These are phyloP conservation scores for Musa acuminata DNA, from an alignment of 176 grass and related monocot genomes.

Conservation along the genomic window DNA sequence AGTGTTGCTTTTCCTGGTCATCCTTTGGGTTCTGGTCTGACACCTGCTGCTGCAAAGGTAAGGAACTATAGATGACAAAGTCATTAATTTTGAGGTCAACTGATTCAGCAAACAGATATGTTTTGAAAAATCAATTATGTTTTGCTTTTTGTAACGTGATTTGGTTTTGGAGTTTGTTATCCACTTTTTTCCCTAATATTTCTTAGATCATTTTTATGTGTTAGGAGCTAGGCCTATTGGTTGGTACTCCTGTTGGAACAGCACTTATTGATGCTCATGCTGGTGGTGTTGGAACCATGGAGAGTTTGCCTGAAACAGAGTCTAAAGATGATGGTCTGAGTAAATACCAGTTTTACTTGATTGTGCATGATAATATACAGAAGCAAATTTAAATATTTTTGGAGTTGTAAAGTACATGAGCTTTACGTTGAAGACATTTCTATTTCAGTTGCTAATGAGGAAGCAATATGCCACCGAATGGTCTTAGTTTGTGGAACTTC, in stretches of 20 bases:
- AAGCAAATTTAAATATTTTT: neutral
- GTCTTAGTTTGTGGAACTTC: slow-evolving; percentile 96
- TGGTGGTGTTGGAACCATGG: slow-evolving; percentile 92
- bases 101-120: neutral
- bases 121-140: slow-evolving; percentile 11
- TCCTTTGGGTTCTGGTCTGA: slow-evolving; percentile 92
- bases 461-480: slow-evolving; percentile 62
- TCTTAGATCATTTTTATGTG: slow-evolving; percentile 16
- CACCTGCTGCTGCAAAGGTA: slow-evolving; percentile 73
- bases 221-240: slow-evolving; percentile 72
- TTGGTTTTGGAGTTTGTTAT: neutral
- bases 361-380: neutral
- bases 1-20: slow-evolving; percentile 97
- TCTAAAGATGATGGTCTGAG: slow-evolving; percentile 43
- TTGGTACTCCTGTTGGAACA: slow-evolving; percentile 83
- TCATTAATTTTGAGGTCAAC: slow-evolving; percentile 21
- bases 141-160: neutral
- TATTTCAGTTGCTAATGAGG: slow-evolving; percentile 44
- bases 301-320: slow-evolving; percentile 46
- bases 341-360: neutral
- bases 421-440: slow-evolving; percentile 12
- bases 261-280: slow-evolving; percentile 96
- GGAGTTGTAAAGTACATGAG: neutral
- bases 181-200: neutral
- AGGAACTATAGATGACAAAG: slow-evolving; percentile 33